phyloP scores from a whole-genome alignment of 768 basidiomycete species.

The Chiua virens region DNA sequence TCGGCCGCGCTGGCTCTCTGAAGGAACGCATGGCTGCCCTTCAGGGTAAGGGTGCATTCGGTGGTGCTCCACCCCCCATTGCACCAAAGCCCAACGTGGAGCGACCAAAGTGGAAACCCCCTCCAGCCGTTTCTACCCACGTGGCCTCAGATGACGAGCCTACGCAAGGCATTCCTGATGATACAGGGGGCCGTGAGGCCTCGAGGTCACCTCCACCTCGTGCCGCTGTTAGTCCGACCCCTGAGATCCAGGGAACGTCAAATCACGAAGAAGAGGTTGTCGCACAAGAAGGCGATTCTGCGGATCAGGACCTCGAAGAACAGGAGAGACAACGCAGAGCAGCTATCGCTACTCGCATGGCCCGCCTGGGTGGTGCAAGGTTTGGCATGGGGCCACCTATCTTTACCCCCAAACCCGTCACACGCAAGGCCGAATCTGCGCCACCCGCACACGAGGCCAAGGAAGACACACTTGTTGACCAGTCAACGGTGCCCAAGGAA shows the following conservation, averaged over 20 bases:
- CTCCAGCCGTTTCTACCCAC: conserved; percentile 50
- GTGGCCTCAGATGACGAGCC: conserved; percentile 42
- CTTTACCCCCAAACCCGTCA: conserved; percentile 56
- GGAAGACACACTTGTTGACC: conserved; percentile 17
- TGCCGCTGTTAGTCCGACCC: conserved; percentile 13
- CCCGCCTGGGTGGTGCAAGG: conserved; percentile 82
- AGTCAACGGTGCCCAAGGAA: conserved; percentile 6
- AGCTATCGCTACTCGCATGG: conserved; percentile 91
- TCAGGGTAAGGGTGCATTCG: conserved; percentile 81
- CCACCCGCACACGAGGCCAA: conserved; percentile 21
- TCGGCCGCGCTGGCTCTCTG: conserved; percentile 74
- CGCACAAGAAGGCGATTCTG: conserved; percentile 22
- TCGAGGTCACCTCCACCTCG: conserved; percentile 39
- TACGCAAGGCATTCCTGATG: conserved; percentile 24
- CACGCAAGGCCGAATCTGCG: conserved; percentile 30
- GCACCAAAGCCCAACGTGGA: conserved; percentile 53
- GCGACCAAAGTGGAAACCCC: conserved; percentile 87
- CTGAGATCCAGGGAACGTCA: conserved; percentile 11
- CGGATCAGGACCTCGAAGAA: conserved; percentile 49
- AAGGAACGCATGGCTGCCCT: conserved; percentile 96
- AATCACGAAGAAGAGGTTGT: conserved; percentile 29
- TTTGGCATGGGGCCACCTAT: conserved; percentile 79
- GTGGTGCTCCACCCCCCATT: conserved; percentile 47
- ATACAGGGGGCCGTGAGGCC: conserved; percentile 22
- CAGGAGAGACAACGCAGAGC: conserved; percentile 80